These are phyloP conservation scores for Quercus glauca DNA, from an alignment of 306 rosid species.

Conservation along the genomic window DNA sequence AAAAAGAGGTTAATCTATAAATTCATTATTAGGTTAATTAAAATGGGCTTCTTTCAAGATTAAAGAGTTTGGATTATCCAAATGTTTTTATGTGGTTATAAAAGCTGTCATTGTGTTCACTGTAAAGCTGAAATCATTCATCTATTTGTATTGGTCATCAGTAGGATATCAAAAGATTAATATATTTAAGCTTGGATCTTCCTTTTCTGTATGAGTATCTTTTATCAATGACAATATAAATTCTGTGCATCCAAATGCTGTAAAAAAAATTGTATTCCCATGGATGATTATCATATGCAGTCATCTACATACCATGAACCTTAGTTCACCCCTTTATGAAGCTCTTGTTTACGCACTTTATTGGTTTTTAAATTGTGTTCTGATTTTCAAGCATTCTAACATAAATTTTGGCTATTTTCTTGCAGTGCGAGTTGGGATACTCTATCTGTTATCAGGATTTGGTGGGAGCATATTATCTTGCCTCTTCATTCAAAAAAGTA, in stretches of 20 bases:
- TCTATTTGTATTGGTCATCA: background rate
- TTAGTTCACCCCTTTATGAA: background rate
- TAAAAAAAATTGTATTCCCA: background rate
- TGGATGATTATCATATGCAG: too few species aligned
- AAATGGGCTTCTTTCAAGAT: background rate
- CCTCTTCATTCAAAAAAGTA: slow-evolving; percentile 56
- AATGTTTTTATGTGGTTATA: background rate
- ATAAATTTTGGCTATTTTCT: slow-evolving; percentile 8
- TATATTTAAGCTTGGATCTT: background rate
- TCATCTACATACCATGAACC: background rate
- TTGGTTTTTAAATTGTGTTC: background rate
- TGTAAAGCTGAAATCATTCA: background rate
- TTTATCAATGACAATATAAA: background rate
- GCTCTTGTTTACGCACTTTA: background rate
- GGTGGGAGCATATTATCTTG: slow-evolving; percentile 72
- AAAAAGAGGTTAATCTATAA: background rate
- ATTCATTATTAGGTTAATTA: background rate
- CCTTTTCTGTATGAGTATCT: background rate
- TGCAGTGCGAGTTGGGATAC: slow-evolving; percentile 71
- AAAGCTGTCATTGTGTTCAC: background rate
- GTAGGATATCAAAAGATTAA: background rate
- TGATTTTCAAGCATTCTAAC: background rate
- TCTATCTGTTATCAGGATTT: slow-evolving; percentile 69
- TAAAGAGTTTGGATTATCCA: background rate
- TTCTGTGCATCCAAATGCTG: background rate